phyloP scores from a whole-genome alignment of 2,329 filamentous ascomycete species.

The Chaetomium olivaceum region DNA sequence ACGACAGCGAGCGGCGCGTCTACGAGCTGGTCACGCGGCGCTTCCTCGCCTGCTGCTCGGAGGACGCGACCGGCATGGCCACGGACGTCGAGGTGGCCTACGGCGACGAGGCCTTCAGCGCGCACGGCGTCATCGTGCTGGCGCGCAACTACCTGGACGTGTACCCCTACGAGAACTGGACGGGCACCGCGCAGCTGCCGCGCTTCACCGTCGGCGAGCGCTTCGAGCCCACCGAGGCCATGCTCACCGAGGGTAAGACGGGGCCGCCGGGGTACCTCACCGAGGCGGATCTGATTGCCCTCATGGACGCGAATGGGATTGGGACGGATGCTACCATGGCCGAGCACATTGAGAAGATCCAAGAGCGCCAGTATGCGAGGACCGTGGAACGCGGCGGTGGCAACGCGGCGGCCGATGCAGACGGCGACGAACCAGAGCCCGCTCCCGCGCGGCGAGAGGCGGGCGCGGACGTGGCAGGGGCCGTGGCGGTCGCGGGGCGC shows the following conservation, averaged over 20 bases:
- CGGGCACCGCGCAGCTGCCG: slow-evolving; percentile 79
- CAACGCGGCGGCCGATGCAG: slow-evolving; percentile 31
- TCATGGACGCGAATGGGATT: slow-evolving; percentile 99
- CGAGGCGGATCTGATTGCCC: slow-evolving; percentile 88
- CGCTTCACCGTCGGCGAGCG: slow-evolving; percentile 75
- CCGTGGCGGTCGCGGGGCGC: slow-evolving; percentile 50
- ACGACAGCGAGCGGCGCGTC: slow-evolving; percentile 69
- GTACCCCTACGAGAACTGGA: slow-evolving; percentile 96
- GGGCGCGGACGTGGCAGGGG: slow-evolving; percentile 50
- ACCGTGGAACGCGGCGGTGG: slow-evolving; percentile 52
- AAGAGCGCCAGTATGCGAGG: slow-evolving; percentile 82
- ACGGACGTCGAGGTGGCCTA: slow-evolving; percentile 85
- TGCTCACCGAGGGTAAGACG: slow-evolving; percentile 90
- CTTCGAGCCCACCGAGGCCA: slow-evolving; percentile 85
- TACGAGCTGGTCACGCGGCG: slow-evolving; percentile 92
- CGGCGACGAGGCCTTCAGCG: slow-evolving; percentile 77
- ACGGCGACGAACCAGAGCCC: slow-evolving; percentile 42
- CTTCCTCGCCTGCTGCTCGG: slow-evolving; percentile 93
- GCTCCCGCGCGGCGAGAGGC: slow-evolving; percentile 36
- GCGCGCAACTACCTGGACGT: slow-evolving; percentile 93
- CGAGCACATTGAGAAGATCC: slow-evolving; percentile 95
- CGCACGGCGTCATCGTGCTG: slow-evolving; percentile 80
- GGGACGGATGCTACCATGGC: slow-evolving; percentile 99
- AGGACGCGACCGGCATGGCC: slow-evolving; percentile 83
- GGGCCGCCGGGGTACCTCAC: slow-evolving; percentile 82